phyloP scores from a whole-genome alignment of 1,284 basidiomycete genomes.

The Cutaneotrichosporon cutaneum region DNA sequence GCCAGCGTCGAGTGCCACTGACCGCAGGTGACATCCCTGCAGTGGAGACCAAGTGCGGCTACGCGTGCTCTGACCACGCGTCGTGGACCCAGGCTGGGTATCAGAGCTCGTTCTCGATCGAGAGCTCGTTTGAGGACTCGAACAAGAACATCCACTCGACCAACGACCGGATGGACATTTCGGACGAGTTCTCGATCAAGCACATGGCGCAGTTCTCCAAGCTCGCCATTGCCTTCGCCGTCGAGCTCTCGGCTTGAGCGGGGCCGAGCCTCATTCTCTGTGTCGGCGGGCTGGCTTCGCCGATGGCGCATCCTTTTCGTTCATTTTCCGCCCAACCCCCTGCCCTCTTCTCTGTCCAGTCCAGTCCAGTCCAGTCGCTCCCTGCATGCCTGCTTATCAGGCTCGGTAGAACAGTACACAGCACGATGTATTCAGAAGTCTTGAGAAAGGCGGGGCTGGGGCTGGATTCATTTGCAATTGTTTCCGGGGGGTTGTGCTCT shows the following conservation, averaged over 20 bases:
- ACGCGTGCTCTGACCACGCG: slow-evolving; percentile 83
- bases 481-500: no score
- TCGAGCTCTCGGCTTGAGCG: slow-evolving; percentile 60
- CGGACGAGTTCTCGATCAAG: slow-evolving; percentile 71
- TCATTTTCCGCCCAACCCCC: neutral
- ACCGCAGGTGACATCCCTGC: slow-evolving; percentile 47
- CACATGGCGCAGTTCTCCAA: slow-evolving; percentile 72
- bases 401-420: slow-evolving; percentile 2
- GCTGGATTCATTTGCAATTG: neutral
- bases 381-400: neutral
- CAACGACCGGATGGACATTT: slow-evolving; percentile 77
- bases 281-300: neutral
- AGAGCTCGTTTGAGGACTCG: slow-evolving; percentile 53
- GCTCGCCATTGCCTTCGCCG: slow-evolving; percentile 76
- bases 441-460: neutral
- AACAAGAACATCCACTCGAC: slow-evolving; percentile 80
- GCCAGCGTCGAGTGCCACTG: neutral
- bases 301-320: neutral
- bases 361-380: neutral
- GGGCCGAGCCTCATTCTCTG: neutral
- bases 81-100: slow-evolving; percentile 85
- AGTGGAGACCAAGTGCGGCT: slow-evolving; percentile 70
- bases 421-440: slow-evolving; percentile 8
- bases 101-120: slow-evolving; percentile 72
- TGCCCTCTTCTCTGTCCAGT: slow-evolving; percentile 1